Evolutionary conservation across 441 rosid genomes (phyloP).

Genomic region (Bocquillonia castaneifolia): DNA sequence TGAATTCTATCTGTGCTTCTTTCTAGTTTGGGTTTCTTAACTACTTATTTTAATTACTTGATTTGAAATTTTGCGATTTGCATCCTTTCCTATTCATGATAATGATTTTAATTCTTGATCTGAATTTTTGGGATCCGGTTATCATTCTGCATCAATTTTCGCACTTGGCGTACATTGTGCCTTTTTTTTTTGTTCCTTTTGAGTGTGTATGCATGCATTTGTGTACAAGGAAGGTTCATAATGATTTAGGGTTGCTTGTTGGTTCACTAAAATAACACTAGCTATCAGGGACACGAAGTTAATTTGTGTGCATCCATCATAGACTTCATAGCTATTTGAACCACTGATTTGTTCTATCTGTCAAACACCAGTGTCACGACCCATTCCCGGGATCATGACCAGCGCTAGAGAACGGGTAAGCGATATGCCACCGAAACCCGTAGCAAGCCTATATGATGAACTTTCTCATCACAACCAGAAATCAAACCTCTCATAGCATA

Average conservation of each 20-base stretch:
- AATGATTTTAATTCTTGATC: slow-evolving; percentile 9
- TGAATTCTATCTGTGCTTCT: too few relatives aligned
- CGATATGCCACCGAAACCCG: too few relatives aligned
- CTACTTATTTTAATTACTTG: too few relatives aligned
- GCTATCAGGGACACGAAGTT: neutral
- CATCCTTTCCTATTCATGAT: slow-evolving; percentile 9
- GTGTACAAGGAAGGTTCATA: neutral
- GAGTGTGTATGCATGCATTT: neutral
- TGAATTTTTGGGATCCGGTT: neutral
- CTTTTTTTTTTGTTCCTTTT: neutral
- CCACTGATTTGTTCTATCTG: neutral
- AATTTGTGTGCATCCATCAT: neutral
- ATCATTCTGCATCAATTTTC: slow-evolving; percentile 2
- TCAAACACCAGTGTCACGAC: neutral
- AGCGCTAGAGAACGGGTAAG: too few relatives aligned
- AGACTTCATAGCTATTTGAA: neutral
- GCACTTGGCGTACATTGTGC: neutral
- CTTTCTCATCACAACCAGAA: too few relatives aligned
- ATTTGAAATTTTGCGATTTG: slow-evolving; percentile 56
- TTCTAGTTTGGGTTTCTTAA: too few relatives aligned
- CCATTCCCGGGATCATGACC: too few relatives aligned
- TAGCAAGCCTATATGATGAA: too few relatives aligned
- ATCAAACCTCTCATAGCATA: too few relatives aligned
- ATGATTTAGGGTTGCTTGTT: neutral
- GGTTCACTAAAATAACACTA: neutral